Evolutionary conservation across 371 early-diverging fungal species (phyloP).

Genomic region (Syncephalastrum sp.): DNA sequence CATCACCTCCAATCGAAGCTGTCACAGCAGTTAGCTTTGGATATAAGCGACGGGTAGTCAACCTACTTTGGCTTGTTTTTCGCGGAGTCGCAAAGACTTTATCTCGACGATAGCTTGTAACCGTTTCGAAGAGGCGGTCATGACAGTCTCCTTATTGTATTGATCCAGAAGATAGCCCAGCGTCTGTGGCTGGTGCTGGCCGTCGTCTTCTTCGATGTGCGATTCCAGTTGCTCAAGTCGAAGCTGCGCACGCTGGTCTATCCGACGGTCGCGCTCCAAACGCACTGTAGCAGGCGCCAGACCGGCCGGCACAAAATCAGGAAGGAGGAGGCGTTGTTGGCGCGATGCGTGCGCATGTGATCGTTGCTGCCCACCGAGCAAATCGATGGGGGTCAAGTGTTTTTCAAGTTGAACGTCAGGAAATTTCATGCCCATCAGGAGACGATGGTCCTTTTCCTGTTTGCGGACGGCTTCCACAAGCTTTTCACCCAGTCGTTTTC

Average conservation of each 20-base stretch:
- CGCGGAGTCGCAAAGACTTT: constrained; percentile 75
- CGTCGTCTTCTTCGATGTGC: neutral
- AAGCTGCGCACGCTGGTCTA: constrained; percentile 57
- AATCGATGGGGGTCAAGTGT: constrained; percentile 20
- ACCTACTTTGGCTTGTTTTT: constrained; percentile 69
- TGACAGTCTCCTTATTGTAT: constrained; percentile 37
- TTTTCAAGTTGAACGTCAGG: constrained; percentile 19
- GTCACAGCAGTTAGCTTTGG: constrained; percentile 2
- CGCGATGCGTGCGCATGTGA: constrained; percentile 59
- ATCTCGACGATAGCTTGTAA: constrained; percentile 86
- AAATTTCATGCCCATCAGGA: constrained; percentile 11
- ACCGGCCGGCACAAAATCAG: constrained; percentile 65
- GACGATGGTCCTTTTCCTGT: constrained; percentile 32
- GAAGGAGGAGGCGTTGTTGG: constrained; percentile 68
- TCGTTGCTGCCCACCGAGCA: constrained; percentile 24
- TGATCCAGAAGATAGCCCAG: constrained; percentile 26
- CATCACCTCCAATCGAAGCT: constrained; percentile 80
- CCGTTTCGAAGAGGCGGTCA: constrained; percentile 25
- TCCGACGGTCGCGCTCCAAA: constrained; percentile 67
- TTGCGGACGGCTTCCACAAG: constrained; percentile 41
- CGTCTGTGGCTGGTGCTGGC: constrained; percentile 45
- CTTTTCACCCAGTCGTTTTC: constrained; percentile 37
- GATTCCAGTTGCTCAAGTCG: constrained; percentile 53
- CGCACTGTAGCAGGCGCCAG: constrained; percentile 69
- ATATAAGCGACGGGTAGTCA: no score